Conservation (phyloP, 176 grass and related monocot species). For the Pontederia crassipes region DNA sequence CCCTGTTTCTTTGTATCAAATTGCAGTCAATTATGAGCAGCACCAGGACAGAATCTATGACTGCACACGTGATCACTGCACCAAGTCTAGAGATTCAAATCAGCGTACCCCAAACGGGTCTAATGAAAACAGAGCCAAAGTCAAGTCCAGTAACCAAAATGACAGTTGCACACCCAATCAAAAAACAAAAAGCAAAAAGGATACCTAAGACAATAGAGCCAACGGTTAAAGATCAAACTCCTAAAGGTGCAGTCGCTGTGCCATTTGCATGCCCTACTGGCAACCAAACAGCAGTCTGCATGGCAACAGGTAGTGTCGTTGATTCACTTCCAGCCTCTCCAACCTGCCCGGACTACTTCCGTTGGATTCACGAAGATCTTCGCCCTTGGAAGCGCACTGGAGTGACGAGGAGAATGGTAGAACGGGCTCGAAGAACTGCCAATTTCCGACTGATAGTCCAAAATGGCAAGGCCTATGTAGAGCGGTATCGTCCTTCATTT, state of each 20-base stretch:
- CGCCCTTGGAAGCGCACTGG: slow-evolving; percentile 66
- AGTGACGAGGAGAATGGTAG: slow-evolving; percentile 51
- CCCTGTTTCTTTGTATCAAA: too few species aligned
- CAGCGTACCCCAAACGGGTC: too few species aligned
- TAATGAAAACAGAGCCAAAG: too few species aligned
- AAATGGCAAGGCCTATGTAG: slow-evolving; percentile 35
- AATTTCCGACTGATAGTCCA: slow-evolving; percentile 64
- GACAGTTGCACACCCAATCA: too few species aligned
- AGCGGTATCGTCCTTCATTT: slow-evolving; percentile 41
- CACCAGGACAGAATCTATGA: too few species aligned
- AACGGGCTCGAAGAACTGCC: slow-evolving; percentile 40
- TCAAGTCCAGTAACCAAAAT: too few species aligned
- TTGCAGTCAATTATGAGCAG: too few species aligned
- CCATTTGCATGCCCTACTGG: not conserved
- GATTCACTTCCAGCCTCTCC: slow-evolving; percentile 18
- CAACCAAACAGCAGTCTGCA: not conserved
- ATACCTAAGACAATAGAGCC: not conserved
- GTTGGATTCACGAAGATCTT: slow-evolving; percentile 91
- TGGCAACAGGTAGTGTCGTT: not conserved
- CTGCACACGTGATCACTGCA: too few species aligned
- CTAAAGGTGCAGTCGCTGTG: not conserved
- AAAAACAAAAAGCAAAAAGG: too few species aligned
- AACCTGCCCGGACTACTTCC: slow-evolving; percentile 73
- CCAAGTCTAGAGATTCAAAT: too few species aligned
- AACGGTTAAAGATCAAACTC: not conserved